These are phyloP conservation scores for Paramecium sonneborni DNA, from an alignment of 73 alveolate species.

Conservation along the genomic window DNA sequence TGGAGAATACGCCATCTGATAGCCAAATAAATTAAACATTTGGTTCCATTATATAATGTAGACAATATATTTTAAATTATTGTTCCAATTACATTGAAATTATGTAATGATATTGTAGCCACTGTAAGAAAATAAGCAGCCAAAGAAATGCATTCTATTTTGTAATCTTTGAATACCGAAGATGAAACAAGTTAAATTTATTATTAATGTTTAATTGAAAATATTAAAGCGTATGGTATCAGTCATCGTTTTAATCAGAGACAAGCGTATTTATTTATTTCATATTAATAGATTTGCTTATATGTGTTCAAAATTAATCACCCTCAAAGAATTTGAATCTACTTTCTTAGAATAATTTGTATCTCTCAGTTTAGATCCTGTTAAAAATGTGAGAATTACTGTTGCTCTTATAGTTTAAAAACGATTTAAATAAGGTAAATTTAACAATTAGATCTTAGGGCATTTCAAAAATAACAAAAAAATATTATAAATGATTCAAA, in stretches of 20 bases:
- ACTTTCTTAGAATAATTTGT: constrained; percentile 13
- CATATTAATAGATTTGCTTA: background rate
- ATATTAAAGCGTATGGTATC: constrained; percentile 18
- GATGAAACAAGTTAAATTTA: background rate
- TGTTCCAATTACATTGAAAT: constrained; percentile 60
- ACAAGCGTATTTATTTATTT: background rate
- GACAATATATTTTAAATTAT: constrained; percentile 60
- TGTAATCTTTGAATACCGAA: background rate
- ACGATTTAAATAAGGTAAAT: background rate
- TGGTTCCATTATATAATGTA: constrained; percentile 21
- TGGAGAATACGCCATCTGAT: constrained; percentile 67
- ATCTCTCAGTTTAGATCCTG: background rate
- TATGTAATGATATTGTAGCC: constrained; percentile 57
- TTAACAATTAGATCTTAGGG: background rate
- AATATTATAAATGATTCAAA: background rate
- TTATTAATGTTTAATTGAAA: constrained; percentile 22
- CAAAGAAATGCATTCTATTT: background rate
- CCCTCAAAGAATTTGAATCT: background rate
- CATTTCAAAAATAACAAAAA: background rate
- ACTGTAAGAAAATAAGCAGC: constrained; percentile 2
- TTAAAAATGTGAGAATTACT: constrained; percentile 16
- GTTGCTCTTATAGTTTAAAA: background rate
- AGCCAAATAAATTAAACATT: constrained; percentile 52
- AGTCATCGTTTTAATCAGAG: constrained; percentile 20
- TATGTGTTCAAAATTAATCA: background rate